These are phyloP conservation scores for Phytopythium oedochilum DNA, from an alignment of 352 stramenopile genomes.

Conservation along the genomic window DNA sequence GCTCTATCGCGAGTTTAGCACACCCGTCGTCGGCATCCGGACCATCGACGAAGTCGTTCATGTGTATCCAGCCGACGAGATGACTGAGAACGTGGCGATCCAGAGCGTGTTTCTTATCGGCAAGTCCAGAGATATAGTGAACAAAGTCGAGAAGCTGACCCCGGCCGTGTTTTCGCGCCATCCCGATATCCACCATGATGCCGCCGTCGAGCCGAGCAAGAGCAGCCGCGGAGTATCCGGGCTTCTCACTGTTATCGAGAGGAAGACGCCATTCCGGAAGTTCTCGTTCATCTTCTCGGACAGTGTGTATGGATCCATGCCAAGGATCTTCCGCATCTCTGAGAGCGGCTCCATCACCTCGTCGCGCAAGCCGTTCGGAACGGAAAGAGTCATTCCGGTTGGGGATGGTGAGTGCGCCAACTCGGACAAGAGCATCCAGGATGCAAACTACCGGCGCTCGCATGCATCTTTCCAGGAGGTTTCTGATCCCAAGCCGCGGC, in stretches of 20 bases:
- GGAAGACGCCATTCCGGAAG: slow-evolving; percentile 20
- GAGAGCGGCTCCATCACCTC: not conserved
- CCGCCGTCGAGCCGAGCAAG: slow-evolving; percentile 22
- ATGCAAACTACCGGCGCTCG: not conserved
- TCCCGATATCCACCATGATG: slow-evolving; percentile 38
- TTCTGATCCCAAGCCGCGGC: not conserved
- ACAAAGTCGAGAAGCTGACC: slow-evolving; percentile 58
- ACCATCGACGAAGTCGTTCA: slow-evolving; percentile 44
- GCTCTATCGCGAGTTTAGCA: slow-evolving; percentile 60
- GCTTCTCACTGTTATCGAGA: slow-evolving; percentile 22
- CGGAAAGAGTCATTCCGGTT: slow-evolving; percentile 1
- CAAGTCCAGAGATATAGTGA: slow-evolving; percentile 34
- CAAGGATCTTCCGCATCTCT: slow-evolving; percentile 7
- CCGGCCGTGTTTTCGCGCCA: slow-evolving; percentile 36
- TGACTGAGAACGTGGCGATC: slow-evolving; percentile 38
- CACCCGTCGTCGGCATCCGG: slow-evolving; percentile 49
- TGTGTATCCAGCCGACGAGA: slow-evolving; percentile 46
- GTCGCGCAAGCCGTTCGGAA: not conserved
- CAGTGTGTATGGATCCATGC: not conserved
- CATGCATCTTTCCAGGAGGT: not conserved
- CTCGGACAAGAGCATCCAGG: not conserved
- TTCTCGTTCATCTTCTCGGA: not conserved
- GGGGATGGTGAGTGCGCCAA: not conserved
- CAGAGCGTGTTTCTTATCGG: slow-evolving; percentile 62
- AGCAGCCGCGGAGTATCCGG: slow-evolving; percentile 34